Evolutionary conservation across 2,329 filamentous ascomycete genomes (phyloP).

Genomic region (Cladophialophora psammophila): DNA sequence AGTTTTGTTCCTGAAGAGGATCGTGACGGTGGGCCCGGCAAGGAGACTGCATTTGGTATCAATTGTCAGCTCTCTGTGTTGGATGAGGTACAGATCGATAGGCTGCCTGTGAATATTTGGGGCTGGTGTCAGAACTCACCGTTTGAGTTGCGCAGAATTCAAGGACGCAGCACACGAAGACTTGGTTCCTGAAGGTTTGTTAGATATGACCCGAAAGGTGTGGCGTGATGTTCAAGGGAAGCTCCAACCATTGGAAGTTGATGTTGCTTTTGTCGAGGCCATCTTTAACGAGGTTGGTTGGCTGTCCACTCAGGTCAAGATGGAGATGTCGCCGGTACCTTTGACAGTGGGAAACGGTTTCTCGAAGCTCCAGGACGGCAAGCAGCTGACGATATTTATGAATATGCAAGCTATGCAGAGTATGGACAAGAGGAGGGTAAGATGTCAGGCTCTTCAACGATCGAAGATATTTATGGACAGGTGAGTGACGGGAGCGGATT

Average conservation of each 20-base stretch:
- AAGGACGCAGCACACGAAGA: neutral
- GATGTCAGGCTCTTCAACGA: neutral
- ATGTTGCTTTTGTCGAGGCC: neutral
- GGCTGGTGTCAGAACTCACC: neutral
- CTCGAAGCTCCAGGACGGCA: neutral
- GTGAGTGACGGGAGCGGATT: neutral
- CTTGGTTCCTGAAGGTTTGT: neutral
- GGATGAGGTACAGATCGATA: neutral
- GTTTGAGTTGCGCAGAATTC: neutral
- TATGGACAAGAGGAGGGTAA: neutral
- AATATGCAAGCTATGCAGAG: neutral
- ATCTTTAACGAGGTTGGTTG: neutral
- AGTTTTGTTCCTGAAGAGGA: slow-evolving; percentile 21
- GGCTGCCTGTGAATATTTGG: neutral
- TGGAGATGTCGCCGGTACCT: neutral
- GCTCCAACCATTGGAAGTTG: neutral
- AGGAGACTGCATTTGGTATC: slow-evolving; percentile 20
- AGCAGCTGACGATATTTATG: neutral
- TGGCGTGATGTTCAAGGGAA: neutral
- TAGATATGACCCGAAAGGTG: neutral
- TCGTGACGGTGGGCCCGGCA: slow-evolving; percentile 18
- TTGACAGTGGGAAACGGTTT: neutral
- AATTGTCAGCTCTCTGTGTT: slow-evolving; percentile 3
- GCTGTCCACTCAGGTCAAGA: neutral
- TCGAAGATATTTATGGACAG: neutral